Conservation (phyloP, 768 basidiomycete genomes). For the Brasilioporus rufonigricans region DNA sequence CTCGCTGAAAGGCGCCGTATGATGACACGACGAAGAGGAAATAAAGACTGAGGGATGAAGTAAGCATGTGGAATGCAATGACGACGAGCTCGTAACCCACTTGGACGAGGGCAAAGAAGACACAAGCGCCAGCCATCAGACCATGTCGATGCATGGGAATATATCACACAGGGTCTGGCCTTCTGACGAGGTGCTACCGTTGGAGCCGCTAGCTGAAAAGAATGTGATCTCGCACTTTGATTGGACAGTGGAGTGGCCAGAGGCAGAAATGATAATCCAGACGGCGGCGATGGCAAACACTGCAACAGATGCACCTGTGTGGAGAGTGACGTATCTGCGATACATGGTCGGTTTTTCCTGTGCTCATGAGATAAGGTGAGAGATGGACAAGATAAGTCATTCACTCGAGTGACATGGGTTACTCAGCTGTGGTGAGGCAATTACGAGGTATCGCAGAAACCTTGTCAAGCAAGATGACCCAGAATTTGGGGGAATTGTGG, state of each 20-base stretch:
- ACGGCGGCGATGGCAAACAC: constrained; percentile 77
- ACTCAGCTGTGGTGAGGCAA: too few relatives aligned
- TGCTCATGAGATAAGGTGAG: constrained; percentile 4
- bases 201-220: constrained; percentile 41
- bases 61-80: constrained; percentile 1
- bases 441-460: too few relatives aligned
- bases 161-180: constrained; percentile 79
- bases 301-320: constrained; percentile 50
- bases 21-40: constrained; percentile 49
- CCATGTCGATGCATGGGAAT: constrained; percentile 93
- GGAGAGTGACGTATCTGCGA: constrained; percentile 66
- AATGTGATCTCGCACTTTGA: constrained; percentile 59
- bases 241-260: constrained; percentile 71
- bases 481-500: too few relatives aligned
- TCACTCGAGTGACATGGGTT: constrained; percentile 73
- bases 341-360: constrained; percentile 69
- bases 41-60: constrained; percentile 44
- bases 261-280: constrained; percentile 79
- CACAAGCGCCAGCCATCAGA: constrained; percentile 87
- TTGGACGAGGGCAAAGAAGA: constrained; percentile 74
- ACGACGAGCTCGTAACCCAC: constrained; percentile 38
- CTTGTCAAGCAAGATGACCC: too few relatives aligned
- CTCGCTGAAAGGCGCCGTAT: constrained; percentile 70
- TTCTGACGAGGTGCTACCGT: constrained; percentile 39
- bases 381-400: not conserved